These are phyloP conservation scores for Cordyceps cicadae DNA, from an alignment of 2,329 filamentous ascomycete species.

Conservation along the genomic window DNA sequence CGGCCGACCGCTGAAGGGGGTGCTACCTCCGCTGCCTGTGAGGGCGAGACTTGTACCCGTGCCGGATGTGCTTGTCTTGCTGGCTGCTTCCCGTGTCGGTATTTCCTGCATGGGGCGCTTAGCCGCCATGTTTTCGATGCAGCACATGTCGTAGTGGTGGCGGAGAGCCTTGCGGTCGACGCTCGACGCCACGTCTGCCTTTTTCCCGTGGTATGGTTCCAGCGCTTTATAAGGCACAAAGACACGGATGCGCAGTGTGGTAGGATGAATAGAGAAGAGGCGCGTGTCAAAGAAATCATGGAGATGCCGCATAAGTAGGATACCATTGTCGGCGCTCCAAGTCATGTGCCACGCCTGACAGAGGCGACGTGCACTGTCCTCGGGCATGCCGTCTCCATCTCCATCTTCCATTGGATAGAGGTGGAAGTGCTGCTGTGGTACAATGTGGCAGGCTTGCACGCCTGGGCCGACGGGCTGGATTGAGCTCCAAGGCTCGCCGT, in stretches of 20 bases:
- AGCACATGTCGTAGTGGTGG: not conserved
- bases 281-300: not conserved
- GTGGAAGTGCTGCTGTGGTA: conserved; percentile 17
- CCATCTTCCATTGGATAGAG: conserved; percentile 12
- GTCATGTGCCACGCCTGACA: not conserved
- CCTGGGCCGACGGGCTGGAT: conserved; percentile 12
- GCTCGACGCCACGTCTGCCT: not conserved
- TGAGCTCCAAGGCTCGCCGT: conserved; percentile 15
- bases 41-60: not conserved
- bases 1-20: not conserved
- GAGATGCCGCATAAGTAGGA: not conserved
- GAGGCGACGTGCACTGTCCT: not conserved
- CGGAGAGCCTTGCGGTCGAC: not conserved
- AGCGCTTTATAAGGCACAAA: not conserved
- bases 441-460: conserved; percentile 17
- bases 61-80: not conserved
- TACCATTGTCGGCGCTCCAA: not conserved
- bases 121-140: not conserved
- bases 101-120: not conserved
- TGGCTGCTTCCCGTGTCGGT: not conserved
- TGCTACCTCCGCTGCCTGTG: not conserved
- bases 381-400: not conserved
- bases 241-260: not conserved
- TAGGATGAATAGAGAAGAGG: not conserved
- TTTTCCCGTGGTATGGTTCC: not conserved